phyloP scores from a whole-genome alignment of 345 rosid genomes.

The Viola odorata region DNA sequence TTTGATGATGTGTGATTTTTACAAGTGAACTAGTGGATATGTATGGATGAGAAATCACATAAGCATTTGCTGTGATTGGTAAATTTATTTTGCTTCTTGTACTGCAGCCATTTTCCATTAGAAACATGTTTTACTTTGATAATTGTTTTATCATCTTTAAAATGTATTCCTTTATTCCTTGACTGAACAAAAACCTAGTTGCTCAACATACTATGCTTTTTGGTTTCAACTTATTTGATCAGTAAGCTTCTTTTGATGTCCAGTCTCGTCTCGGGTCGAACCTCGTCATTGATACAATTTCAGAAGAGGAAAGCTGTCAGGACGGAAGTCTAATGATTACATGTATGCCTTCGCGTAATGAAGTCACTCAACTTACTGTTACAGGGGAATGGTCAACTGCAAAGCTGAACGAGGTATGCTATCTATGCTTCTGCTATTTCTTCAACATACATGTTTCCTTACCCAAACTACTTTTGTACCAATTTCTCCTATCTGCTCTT shows the following conservation, averaged over 20 bases:
- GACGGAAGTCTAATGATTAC: constrained; percentile 80
- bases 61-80: too few relatives aligned
- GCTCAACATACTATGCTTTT: constrained; percentile 1
- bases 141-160: not conserved
- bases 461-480: not conserved
- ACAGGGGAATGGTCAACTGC: constrained; percentile 89
- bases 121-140: not conserved
- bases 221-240: not conserved
- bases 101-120: not conserved
- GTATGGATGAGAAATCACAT: too few relatives aligned
- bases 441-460: not conserved
- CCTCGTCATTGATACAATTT: constrained; percentile 73
- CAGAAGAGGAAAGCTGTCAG: constrained; percentile 83
- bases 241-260: constrained; percentile 8
- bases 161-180: not conserved
- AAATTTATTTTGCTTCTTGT: too few relatives aligned
- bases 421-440: not conserved
- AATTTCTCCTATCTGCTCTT: not conserved
- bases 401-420: constrained; percentile 64
- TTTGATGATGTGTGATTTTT: too few relatives aligned
- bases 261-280: constrained; percentile 75
- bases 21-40: too few relatives aligned
- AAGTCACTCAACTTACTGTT: constrained; percentile 74
- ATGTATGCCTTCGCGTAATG: constrained; percentile 85
- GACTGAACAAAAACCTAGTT: not conserved